Percentiles rank a stretch among this genome's conserved stretches.
phyloP scores from a whole-genome alignment of 345 rosid species.

The Salix koriyanagi region DNA sequence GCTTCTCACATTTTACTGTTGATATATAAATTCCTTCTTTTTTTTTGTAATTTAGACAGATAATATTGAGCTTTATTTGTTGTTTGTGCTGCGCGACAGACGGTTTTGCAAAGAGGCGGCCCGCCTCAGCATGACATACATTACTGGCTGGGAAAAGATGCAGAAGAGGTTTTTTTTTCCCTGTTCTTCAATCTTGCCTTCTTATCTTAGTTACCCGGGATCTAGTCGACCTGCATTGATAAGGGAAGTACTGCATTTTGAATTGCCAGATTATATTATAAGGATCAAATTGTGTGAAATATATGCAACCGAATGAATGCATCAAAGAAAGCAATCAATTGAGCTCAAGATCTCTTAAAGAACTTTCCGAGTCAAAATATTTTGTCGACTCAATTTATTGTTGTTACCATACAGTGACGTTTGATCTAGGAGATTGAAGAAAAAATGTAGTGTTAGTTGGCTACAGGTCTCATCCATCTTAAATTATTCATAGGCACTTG shows the following conservation, averaged over 20 bases:
- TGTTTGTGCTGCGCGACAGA: constrained; percentile 37
- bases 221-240: too few species aligned
- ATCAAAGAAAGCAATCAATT: neutral
- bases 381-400: neutral
- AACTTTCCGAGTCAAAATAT: too few species aligned
- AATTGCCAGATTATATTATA: too few species aligned
- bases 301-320: neutral
- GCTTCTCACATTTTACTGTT: neutral
- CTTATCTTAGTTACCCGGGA: neutral
- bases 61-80: neutral
- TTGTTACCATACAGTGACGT: neutral
- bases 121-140: constrained; percentile 61
- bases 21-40: neutral
- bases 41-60: neutral
- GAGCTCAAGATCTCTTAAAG: neutral
- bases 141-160: constrained; percentile 77
- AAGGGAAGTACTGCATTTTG: too few species aligned
- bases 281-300: neutral
- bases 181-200: neutral
- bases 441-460: neutral
- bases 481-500: neutral
- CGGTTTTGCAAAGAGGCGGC: constrained; percentile 47
- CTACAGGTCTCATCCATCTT: neutral
- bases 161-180: constrained; percentile 43
- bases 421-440: neutral